Evolutionary conservation across 371 early-diverging fungal species (phyloP).

Genomic region (Entomophthora muscae): DNA sequence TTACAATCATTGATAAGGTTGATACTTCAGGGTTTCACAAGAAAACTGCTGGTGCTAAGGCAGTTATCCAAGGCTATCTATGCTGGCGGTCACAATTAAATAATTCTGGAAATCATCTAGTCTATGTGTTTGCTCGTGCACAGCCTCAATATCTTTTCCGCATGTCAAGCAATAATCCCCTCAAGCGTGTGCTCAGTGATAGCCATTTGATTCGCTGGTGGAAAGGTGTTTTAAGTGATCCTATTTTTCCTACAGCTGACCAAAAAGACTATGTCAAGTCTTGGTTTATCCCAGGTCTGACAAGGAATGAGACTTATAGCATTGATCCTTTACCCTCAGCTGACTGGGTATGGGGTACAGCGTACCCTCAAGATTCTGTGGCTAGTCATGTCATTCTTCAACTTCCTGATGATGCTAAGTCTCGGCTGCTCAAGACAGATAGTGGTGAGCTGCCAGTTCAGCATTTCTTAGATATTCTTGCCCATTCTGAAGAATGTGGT

Average conservation of each 20-base stretch:
- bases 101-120: neutral
- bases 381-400: slow-evolving; percentile 36
- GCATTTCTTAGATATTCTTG: neutral
- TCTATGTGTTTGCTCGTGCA: slow-evolving; percentile 64
- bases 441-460: neutral
- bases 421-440: slow-evolving; percentile 21
- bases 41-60: neutral
- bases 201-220: slow-evolving; percentile 60
- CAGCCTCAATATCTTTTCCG: slow-evolving; percentile 77
- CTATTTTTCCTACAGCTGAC: neutral
- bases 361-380: slow-evolving; percentile 22
- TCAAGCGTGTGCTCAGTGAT: slow-evolving; percentile 39
- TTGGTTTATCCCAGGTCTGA: slow-evolving; percentile 44
- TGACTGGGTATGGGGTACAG: slow-evolving; percentile 41
- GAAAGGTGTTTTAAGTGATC: slow-evolving; percentile 20
- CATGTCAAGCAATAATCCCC: slow-evolving; percentile 33
- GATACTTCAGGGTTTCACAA: neutral
- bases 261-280: slow-evolving; percentile 5
- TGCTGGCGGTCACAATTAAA: neutral
- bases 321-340: slow-evolving; percentile 10
- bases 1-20: neutral
- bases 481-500: slow-evolving; percentile 8
- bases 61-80: slow-evolving; percentile 3
- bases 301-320: slow-evolving; percentile 19
- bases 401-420: slow-evolving; percentile 67